Base-by-base conservation (phyloP, 2,329 filamentous ascomycete species). In the Aspergillus sclerotialis region DNA sequence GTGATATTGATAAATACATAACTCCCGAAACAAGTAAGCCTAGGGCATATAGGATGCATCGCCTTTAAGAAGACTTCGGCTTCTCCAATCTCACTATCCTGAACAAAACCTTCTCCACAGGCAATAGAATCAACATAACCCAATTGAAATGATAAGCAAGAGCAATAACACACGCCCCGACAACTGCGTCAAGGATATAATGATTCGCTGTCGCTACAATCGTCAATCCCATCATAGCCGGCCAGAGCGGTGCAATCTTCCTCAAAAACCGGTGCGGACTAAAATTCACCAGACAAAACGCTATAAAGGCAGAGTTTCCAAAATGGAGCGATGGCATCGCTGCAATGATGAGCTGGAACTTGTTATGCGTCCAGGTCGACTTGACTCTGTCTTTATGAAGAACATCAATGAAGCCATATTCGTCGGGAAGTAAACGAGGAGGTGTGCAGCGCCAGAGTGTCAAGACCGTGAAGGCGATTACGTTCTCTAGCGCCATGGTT, bases 141-240 rank as follows among this genome's bases (percentile, higher is more conserved):
- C 35, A 7, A 33, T 55, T 53, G 11, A 44, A 44, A n/a, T 33
- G 25, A 10, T 44, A 52, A 14, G 49, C 50, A 11, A 35, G 24
- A 9, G 40, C 15, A 57, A 48, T 38, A 15, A 53, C 48, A 16
- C 37, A 40, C 4, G 75, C 75, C 6, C 80, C 80, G 0, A 78
- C 78, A 1, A 82, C 70, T 2, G 78, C 78, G 51, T 83, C 80
- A 3, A 84, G 70, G 32, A 83, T 65, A 53, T 81, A 73, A 56
- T 83, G 78, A 52, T 83, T 82, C 27, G 79, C 79, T 0, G 79
- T 82, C 5, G 79, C 75, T 13, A 82, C 67, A 45, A 83, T 82
- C 17, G 78, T 79, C 5, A 73, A 23, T 4, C 40, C 46, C 67
- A 70, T 70, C 7, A 56, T 49, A 3, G 50, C 32, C 2, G 65